Evolutionary conservation across 306 rosid species (phyloP).

Genomic region (Citrullus amarus): DNA sequence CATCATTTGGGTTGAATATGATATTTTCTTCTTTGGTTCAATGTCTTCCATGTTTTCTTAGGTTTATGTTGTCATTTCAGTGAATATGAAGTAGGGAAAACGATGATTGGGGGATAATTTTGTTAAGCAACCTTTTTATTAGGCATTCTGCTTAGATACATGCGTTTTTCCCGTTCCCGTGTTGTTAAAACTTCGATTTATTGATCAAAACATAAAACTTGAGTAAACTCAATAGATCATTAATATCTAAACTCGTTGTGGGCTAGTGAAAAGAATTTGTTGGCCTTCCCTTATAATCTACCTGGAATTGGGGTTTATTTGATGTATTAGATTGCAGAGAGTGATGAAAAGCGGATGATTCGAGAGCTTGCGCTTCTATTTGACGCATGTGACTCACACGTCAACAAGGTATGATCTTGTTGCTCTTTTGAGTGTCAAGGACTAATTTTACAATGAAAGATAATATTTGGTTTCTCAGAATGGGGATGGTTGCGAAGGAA

Average conservation of each 20-base stretch:
- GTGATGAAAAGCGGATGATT: slow-evolving; percentile 63
- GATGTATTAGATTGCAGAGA: slow-evolving; percentile 60
- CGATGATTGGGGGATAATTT: neutral
- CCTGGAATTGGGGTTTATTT: slow-evolving; percentile 38
- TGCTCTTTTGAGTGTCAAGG: neutral
- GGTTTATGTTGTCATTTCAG: neutral
- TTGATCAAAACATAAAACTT: neutral
- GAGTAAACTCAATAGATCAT: neutral
- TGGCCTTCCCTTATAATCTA: neutral
- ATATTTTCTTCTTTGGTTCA: neutral
- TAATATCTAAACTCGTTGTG: neutral
- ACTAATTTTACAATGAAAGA: slow-evolving; percentile 1
- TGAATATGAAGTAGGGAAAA: neutral
- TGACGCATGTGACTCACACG: slow-evolving; percentile 41
- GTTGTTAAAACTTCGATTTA: neutral
- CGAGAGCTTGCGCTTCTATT: slow-evolving; percentile 67
- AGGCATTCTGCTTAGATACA: neutral
- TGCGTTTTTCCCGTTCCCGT: neutral
- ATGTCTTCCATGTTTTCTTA: neutral
- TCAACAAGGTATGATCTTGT: slow-evolving; percentile 26
- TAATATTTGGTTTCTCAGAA: slow-evolving; percentile 25
- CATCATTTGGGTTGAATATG: neutral
- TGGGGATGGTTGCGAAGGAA: slow-evolving; percentile 16
- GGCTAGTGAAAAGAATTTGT: neutral
- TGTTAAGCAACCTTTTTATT: neutral